A percentile compares a stretch with the other conserved stretches of the same genome.
Conservation (phyloP, 169 alveolate species). For the Plasmodium vivax region DNA sequence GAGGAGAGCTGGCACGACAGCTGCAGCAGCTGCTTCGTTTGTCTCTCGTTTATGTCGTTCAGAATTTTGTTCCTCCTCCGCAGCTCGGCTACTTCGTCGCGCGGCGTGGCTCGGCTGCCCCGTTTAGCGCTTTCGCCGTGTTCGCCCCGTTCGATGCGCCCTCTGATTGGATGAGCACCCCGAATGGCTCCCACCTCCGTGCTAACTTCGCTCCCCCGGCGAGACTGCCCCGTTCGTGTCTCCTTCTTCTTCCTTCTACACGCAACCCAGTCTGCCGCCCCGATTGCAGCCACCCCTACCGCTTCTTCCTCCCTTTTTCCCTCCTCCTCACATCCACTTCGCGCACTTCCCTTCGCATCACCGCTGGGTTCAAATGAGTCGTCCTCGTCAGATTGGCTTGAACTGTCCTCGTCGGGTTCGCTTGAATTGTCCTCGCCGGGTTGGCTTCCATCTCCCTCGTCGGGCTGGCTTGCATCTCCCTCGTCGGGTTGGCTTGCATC, state of each 20-base stretch:
- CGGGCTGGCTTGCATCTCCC: neutral
- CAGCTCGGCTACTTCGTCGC: neutral
- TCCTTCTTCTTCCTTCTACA: neutral
- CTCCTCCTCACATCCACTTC: neutral
- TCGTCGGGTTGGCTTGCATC: neutral
- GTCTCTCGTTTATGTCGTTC: conserved; percentile 50
- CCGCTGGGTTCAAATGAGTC: neutral
- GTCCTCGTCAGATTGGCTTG: neutral
- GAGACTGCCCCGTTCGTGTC: neutral
- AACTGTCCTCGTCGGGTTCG: neutral
- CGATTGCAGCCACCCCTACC: neutral
- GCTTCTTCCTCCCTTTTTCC: neutral
- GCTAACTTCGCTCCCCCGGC: neutral
- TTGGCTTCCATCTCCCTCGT: neutral
- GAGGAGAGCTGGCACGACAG: neutral
- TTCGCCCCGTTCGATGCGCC: neutral
- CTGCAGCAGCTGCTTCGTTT: conserved; percentile 32
- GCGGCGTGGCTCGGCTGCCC: neutral
- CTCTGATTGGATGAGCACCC: neutral
- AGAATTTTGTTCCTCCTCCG: conserved; percentile 24
- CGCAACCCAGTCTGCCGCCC: too few relatives aligned
- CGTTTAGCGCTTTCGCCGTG: neutral
- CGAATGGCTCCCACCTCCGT: neutral
- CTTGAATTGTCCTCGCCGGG: neutral
- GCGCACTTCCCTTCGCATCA: neutral